Evolutionary conservation across 371 early-diverging fungal genomes (phyloP).

Genomic region (Mucor piriformis): DNA sequence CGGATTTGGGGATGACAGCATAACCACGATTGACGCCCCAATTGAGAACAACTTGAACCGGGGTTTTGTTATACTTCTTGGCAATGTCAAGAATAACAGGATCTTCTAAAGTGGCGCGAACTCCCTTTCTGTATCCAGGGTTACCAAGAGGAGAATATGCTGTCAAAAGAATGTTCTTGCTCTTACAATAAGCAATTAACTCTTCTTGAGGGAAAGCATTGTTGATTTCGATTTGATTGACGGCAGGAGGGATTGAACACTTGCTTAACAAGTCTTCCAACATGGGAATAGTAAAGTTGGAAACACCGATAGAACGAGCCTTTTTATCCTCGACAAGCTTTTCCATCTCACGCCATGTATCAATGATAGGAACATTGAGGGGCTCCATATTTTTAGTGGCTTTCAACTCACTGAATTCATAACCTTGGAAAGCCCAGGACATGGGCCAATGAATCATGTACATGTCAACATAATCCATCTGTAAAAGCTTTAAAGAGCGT

Average conservation of each 20-base stretch:
- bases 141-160: constrained; percentile 53
- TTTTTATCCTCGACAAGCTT: constrained; percentile 59
- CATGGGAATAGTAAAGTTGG: constrained; percentile 68
- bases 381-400: constrained; percentile 31
- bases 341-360: constrained; percentile 85
- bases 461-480: constrained; percentile 85
- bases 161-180: constrained; percentile 42
- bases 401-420: constrained; percentile 25
- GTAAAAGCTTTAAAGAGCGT: constrained; percentile 70
- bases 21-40: constrained; percentile 78
- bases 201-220: constrained; percentile 51
- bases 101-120: constrained; percentile 26
- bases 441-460: constrained; percentile 75
- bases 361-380: constrained; percentile 52
- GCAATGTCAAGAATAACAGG: constrained; percentile 56
- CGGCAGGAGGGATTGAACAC: constrained; percentile 79
- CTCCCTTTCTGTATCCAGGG: constrained; percentile 29
- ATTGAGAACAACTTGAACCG: constrained; percentile 75
- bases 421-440: constrained; percentile 40
- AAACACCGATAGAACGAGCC: constrained; percentile 66
- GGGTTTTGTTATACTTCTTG: constrained; percentile 66
- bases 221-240: constrained; percentile 79
- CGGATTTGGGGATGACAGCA: constrained; percentile 65
- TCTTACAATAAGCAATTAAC: constrained; percentile 38
- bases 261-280: constrained; percentile 67